Conservation (phyloP, 345 rosid genomes). For the Stellera chamaejasme region DNA sequence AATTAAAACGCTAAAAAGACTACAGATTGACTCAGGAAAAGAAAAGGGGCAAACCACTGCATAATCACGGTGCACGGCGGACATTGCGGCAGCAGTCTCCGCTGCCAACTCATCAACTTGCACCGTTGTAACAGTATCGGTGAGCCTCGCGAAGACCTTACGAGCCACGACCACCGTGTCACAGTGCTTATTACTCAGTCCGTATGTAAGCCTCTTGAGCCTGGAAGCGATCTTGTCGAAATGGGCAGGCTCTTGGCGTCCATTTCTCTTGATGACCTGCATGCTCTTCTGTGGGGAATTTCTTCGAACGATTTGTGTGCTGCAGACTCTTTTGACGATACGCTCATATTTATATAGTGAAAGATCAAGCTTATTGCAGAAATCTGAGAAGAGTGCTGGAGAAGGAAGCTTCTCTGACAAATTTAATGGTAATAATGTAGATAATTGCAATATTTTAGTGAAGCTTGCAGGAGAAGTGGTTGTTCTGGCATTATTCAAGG, state of each 20-base stretch:
- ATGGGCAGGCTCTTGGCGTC: conserved; percentile 50
- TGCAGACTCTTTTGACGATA: no score
- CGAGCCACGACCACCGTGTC: conserved; percentile 58
- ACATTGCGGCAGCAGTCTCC: conserved; percentile 61
- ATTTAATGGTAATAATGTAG: no score
- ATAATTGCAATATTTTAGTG: no score
- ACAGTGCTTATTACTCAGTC: conserved; percentile 54
- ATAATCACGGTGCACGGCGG: conserved; percentile 58
- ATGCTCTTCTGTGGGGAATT: conserved; percentile 16
- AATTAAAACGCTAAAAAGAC: background rate
- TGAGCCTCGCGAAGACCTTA: conserved; percentile 59
- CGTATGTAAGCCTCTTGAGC: conserved; percentile 60
- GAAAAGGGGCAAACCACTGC: conserved; percentile 16
- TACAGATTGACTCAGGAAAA: background rate
- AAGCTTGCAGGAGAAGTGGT: no score
- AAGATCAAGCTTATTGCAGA: background rate
- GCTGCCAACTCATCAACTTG: conserved; percentile 67
- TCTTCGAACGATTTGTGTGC: background rate
- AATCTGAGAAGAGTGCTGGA: background rate
- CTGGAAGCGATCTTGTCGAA: conserved; percentile 62
- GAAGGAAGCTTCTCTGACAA: background rate
- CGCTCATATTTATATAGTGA: background rate
- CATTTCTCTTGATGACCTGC: conserved; percentile 63
- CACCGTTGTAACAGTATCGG: conserved; percentile 57
- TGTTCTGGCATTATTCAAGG: no score